Percentiles rank a stretch among this genome's conserved stretches.
Evolutionary conservation across 1,284 basidiomycete species (phyloP).

Genomic region (Neolentinus lepideus): DNA sequence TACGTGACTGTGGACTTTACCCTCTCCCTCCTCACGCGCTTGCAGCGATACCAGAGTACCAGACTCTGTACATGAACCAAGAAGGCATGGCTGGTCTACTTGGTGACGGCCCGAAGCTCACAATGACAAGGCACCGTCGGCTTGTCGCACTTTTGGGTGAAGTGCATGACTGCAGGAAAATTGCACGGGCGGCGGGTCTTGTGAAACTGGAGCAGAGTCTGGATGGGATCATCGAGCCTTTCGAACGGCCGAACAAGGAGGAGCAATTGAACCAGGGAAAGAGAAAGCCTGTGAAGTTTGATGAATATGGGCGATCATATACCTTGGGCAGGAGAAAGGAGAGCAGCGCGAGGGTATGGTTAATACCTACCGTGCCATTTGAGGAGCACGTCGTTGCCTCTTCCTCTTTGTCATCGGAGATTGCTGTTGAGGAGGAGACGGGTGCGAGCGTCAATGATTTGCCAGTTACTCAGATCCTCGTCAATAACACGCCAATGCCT

Average conservation of each 20-base stretch:
- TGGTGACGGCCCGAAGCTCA: conserved; percentile 42
- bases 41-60: conserved; percentile 49
- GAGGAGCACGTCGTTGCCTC: not conserved
- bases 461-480: conserved; percentile 38
- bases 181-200: conserved; percentile 61
- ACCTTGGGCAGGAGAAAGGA: conserved; percentile 83
- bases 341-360: conserved; percentile 86
- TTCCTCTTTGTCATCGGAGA: not conserved
- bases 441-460: not conserved
- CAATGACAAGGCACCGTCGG: conserved; percentile 67
- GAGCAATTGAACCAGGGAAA: conserved; percentile 45
- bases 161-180: conserved; percentile 64
- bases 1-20: conserved; percentile 65
- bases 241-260: conserved; percentile 57
- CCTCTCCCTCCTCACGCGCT: conserved; percentile 72
- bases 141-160: conserved; percentile 63
- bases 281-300: conserved; percentile 53
- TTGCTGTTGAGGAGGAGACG: not conserved
- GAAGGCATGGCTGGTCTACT: conserved; percentile 53
- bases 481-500: conserved; percentile 80
- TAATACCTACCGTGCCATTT: conserved; percentile 58
- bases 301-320: conserved; percentile 75
- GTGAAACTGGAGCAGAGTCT: conserved; percentile 50
- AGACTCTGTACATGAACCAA: conserved; percentile 63
- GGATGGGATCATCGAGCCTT: conserved; percentile 48